A percentile compares a stretch with the other conserved stretches of the same genome.
phyloP scores from a whole-genome alignment of 1,284 basidiomycete genomes.

The Ustilago cynodontis region DNA sequence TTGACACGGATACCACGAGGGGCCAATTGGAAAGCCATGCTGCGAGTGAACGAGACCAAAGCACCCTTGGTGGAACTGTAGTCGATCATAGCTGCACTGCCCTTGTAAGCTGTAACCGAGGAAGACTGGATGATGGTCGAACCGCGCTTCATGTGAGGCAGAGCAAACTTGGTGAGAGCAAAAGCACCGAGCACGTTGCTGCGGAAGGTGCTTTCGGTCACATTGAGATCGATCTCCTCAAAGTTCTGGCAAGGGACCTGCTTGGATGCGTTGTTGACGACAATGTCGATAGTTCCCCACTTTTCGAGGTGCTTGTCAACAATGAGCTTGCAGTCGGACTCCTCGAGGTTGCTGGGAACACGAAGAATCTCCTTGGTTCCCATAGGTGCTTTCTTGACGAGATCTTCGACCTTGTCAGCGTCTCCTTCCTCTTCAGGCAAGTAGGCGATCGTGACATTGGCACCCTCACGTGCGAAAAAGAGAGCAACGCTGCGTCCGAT shows the following conservation, averaged over 20 bases:
- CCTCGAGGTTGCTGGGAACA: slow-evolving; percentile 73
- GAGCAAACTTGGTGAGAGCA: slow-evolving; percentile 70
- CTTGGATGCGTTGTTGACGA: slow-evolving; percentile 78
- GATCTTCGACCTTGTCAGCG: slow-evolving; percentile 52
- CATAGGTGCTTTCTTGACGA: slow-evolving; percentile 53
- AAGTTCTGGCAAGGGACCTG: slow-evolving; percentile 73
- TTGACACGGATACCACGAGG: slow-evolving; percentile 76
- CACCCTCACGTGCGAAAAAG: slow-evolving; percentile 77
- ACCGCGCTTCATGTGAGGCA: slow-evolving; percentile 77
- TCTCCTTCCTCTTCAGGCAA: slow-evolving; percentile 77
- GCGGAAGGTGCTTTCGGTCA: slow-evolving; percentile 54
- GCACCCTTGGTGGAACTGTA: slow-evolving; percentile 74
- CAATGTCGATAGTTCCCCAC: slow-evolving; percentile 55
- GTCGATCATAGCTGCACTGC: slow-evolving; percentile 72
- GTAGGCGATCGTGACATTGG: slow-evolving; percentile 78
- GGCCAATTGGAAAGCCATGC: slow-evolving; percentile 75
- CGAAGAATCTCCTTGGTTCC: slow-evolving; percentile 70
- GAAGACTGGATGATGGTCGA: slow-evolving; percentile 77
- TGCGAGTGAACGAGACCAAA: slow-evolving; percentile 74
- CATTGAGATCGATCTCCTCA: slow-evolving; percentile 55
- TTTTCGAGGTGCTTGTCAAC: slow-evolving; percentile 74
- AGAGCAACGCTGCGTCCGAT: slow-evolving; percentile 77
- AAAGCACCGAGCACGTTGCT: slow-evolving; percentile 58
- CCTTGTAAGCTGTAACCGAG: slow-evolving; percentile 76
- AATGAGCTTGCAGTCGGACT: slow-evolving; percentile 71